These are phyloP conservation scores for Scedosporium minutisporum DNA, from an alignment of 2,329 filamentous ascomycete species.

Conservation along the genomic window DNA sequence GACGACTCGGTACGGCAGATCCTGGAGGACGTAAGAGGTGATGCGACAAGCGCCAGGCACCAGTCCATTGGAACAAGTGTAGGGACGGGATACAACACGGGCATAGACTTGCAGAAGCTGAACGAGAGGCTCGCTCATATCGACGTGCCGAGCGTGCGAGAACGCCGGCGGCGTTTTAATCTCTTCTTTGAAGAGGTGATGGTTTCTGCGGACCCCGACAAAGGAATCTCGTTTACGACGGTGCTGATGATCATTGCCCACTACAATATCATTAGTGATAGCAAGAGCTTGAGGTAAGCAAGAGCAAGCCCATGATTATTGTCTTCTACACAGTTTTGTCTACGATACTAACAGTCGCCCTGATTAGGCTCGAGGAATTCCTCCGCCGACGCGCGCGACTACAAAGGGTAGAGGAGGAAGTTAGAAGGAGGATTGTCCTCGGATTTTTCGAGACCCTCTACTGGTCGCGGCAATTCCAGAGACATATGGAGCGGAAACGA, in stretches of 20 bases:
- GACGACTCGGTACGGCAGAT: slow-evolving; percentile 82
- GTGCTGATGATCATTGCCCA: slow-evolving; percentile 94
- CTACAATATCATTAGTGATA: slow-evolving; percentile 98
- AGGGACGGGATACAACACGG: slow-evolving; percentile 39
- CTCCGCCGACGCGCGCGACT: slow-evolving; percentile 79
- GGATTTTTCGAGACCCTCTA: slow-evolving; percentile 94
- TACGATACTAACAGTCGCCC: slow-evolving; percentile 13
- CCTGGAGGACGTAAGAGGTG: slow-evolving; percentile 68
- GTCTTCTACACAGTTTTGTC: slow-evolving; percentile 9
- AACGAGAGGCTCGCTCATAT: slow-evolving; percentile 64
- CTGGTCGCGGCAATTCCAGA: slow-evolving; percentile 76
- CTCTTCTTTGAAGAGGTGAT: slow-evolving; percentile 96
- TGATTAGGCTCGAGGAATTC: slow-evolving; percentile 75
- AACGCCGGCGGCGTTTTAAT: slow-evolving; percentile 71
- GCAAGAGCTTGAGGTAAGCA: slow-evolving; percentile 73
- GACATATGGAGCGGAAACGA: slow-evolving; percentile 61
- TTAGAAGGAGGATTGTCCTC: slow-evolving; percentile 78
- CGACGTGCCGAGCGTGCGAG: slow-evolving; percentile 64
- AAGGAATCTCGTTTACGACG: slow-evolving; percentile 83
- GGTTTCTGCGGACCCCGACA: slow-evolving; percentile 81
- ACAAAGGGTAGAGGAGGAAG: slow-evolving; percentile 90
- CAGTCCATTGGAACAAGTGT: slow-evolving; percentile 37
- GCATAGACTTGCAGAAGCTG: slow-evolving; percentile 65
- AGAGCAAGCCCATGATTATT: too few relatives aligned
- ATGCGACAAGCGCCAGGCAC: slow-evolving; percentile 41